These are phyloP conservation scores for Angomonas deanei DNA, from an alignment of 208 protist species.

Conservation along the genomic window DNA sequence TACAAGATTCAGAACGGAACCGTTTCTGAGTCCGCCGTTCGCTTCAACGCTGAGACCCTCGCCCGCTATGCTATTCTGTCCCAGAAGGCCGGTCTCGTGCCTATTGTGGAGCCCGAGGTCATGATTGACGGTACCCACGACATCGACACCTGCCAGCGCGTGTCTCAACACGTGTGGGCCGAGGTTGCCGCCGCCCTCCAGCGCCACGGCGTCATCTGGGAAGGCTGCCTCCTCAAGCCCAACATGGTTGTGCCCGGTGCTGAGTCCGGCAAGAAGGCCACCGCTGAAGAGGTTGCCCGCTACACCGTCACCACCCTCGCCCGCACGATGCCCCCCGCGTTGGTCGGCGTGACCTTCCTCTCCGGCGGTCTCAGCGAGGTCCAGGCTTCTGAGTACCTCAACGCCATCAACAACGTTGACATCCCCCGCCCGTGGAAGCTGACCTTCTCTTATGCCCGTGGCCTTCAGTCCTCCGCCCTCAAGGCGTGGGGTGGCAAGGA, in stretches of 20 bases:
- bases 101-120: constrained; percentile 97
- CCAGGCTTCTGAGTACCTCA: constrained; percentile 94
- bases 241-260: constrained; percentile 95
- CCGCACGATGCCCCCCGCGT: constrained; percentile 92
- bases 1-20: constrained; percentile 90
- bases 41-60: constrained; percentile 91
- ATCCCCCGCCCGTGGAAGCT: constrained; percentile 83
- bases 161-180: constrained; percentile 84
- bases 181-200: constrained; percentile 78
- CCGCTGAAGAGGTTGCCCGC: constrained; percentile 79
- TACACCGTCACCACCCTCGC: constrained; percentile 88
- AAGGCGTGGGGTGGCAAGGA: constrained; percentile 93
- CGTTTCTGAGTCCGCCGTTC: constrained; percentile 87
- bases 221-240: constrained; percentile 96
- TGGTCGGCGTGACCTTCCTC: constrained; percentile 94
- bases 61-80: constrained; percentile 95
- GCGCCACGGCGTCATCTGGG: constrained; percentile 92
- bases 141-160: constrained; percentile 77
- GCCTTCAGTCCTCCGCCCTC: constrained; percentile 89
- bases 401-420: constrained; percentile 93
- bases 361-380: constrained; percentile 95
- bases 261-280: constrained; percentile 51
- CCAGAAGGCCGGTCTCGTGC: constrained; percentile 94
- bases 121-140: constrained; percentile 95
- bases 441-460: constrained; percentile 95